These are phyloP conservation scores for Sordariomycetes sp. DNA, from an alignment of 2,329 filamentous ascomycete genomes.

Conservation along the genomic window DNA sequence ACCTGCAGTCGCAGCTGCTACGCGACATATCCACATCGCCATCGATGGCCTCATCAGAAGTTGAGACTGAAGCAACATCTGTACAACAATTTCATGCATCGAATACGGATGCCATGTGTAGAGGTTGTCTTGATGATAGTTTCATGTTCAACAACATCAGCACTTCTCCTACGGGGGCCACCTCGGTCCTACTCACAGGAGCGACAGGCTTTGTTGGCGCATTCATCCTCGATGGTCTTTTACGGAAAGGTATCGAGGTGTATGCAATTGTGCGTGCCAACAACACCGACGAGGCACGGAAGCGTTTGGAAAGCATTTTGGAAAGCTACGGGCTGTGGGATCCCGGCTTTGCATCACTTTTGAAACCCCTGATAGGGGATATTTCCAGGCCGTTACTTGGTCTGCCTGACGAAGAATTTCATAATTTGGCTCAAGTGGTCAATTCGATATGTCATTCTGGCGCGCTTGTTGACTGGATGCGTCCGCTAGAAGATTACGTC, in stretches of 20 bases:
- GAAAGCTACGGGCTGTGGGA: constrained; percentile 6
- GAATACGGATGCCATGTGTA: constrained; percentile 3
- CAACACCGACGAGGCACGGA: background rate
- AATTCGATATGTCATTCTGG: constrained; percentile 9
- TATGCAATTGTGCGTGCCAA: constrained; percentile 6
- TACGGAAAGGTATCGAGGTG: constrained; percentile 5
- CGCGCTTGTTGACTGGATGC: constrained; percentile 9
- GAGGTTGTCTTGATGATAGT: constrained; percentile 5
- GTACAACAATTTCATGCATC: background rate
- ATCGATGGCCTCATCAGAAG: background rate
- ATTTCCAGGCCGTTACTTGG: constrained; percentile 5
- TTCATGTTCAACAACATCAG: constrained; percentile 3
- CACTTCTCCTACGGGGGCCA: background rate
- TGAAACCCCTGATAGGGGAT: constrained; percentile 7
- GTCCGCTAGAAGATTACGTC: constrained; percentile 9
- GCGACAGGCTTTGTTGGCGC: constrained; percentile 9
- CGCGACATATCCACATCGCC: background rate
- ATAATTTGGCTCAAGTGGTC: constrained; percentile 3
- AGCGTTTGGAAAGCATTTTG: constrained; percentile 4
- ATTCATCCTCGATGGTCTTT: constrained; percentile 7
- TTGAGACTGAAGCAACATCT: background rate
- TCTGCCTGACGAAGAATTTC: constrained; percentile 2
- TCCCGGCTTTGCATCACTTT: constrained; percentile 1
- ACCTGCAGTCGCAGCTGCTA: constrained; percentile 3
- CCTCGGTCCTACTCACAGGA: constrained; percentile 6